These are phyloP conservation scores for Acanthamoeba castellanii DNA, from an alignment of 208 protist species.

Conservation along the genomic window DNA sequence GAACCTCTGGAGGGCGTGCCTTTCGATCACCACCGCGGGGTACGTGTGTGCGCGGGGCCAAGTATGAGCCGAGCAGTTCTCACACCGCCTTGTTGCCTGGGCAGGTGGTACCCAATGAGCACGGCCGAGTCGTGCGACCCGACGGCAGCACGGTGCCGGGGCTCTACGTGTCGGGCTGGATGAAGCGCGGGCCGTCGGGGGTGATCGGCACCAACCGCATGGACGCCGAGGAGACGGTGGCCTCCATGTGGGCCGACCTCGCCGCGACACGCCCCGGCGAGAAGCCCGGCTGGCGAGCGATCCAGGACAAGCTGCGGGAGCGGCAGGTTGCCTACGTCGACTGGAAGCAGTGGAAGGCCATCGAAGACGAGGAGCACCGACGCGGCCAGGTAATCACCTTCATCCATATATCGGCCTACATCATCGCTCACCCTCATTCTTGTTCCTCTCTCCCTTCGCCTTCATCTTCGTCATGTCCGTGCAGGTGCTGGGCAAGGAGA, in stretches of 20 bases:
- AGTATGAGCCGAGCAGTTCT: too few species aligned
- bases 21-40: conserved; percentile 59
- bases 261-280: not conserved
- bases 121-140: not conserved
- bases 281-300: not conserved
- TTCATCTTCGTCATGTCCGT: too few species aligned
- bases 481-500: conserved; percentile 19
- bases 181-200: conserved; percentile 61
- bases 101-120: not conserved
- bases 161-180: conserved; percentile 68
- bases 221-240: conserved; percentile 69
- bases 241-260: conserved; percentile 1
- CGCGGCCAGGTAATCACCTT: not conserved
- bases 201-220: conserved; percentile 74
- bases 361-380: conserved; percentile 15
- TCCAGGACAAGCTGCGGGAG: not conserved
- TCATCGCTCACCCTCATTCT: too few species aligned
- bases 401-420: too few species aligned
- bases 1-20: conserved; percentile 43
- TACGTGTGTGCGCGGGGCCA: not conserved
- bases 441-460: too few species aligned
- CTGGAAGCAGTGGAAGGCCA: conserved; percentile 34
- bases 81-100: not conserved
- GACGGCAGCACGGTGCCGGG: conserved; percentile 8
- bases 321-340: not conserved